These are phyloP conservation scores for Colletotrichum acutatum DNA, from an alignment of 2,329 filamentous ascomycete genomes.

Conservation along the genomic window DNA sequence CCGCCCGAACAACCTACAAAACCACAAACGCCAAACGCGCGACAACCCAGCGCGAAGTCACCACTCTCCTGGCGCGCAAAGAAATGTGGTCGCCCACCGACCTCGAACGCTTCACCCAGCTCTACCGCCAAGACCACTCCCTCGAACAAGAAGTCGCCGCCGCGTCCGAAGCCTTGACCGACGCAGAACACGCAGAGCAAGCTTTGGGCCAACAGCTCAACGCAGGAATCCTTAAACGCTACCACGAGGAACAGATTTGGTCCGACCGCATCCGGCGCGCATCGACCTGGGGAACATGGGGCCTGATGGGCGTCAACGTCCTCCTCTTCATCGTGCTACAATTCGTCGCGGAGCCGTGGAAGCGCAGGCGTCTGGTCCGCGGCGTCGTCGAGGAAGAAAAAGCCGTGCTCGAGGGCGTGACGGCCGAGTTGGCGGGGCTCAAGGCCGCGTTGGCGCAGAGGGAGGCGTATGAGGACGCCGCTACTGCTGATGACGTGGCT, in stretches of 20 bases:
- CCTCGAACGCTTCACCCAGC: slow-evolving; percentile 91
- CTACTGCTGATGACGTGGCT: slow-evolving; percentile 37
- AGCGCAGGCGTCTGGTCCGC: slow-evolving; percentile 80
- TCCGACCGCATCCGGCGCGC: slow-evolving; percentile 96
- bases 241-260: slow-evolving; percentile 99
- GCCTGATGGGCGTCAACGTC: slow-evolving; percentile 96
- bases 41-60: slow-evolving; percentile 94
- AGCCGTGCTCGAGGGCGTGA: slow-evolving; percentile 61
- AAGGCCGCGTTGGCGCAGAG: slow-evolving; percentile 41
- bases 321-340: slow-evolving; percentile 87
- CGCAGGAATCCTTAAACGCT: slow-evolving; percentile 86
- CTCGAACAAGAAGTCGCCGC: slow-evolving; percentile 86
- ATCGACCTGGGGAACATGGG: slow-evolving; percentile 98
- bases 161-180: slow-evolving; percentile 77
- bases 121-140: slow-evolving; percentile 92
- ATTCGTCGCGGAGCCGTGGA: slow-evolving; percentile 93
- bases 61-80: slow-evolving; percentile 91
- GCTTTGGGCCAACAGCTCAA: slow-evolving; percentile 80
- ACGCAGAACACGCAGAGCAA: slow-evolving; percentile 84
- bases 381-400: slow-evolving; percentile 86
- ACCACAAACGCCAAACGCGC: slow-evolving; percentile 85
- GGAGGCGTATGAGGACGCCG: slow-evolving; percentile 48
- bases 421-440: slow-evolving; percentile 52
- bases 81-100: slow-evolving; percentile 89
- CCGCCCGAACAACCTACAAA: slow-evolving; percentile 81